These are phyloP conservation scores for Pseudogymnoascus sp. DNA, from an alignment of 2,329 filamentous ascomycete genomes.

Conservation along the genomic window DNA sequence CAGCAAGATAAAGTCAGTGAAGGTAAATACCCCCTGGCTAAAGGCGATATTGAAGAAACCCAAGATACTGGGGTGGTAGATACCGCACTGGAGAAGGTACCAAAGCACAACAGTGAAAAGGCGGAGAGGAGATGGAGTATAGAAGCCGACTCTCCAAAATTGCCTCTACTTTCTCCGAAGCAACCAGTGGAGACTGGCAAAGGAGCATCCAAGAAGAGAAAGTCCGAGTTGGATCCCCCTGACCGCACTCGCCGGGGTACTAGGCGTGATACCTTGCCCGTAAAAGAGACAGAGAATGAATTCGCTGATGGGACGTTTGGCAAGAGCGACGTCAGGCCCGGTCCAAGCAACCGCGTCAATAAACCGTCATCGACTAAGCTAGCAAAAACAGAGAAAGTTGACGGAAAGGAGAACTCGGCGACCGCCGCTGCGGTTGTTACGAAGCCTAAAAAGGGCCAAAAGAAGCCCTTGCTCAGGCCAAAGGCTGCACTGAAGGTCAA, in stretches of 20 bases:
- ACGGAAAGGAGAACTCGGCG: not conserved
- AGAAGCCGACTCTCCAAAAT: not conserved
- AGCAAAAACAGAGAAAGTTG: not conserved
- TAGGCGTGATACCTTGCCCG: not conserved
- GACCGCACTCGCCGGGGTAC: not conserved
- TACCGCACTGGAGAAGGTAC: not conserved
- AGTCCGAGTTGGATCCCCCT: not conserved
- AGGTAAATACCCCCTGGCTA: not conserved
- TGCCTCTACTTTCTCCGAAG: not conserved
- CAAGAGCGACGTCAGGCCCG: not conserved
- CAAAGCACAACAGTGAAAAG: not conserved
- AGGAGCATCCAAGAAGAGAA: not conserved
- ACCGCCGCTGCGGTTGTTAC: not conserved
- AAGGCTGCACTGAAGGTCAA: not conserved
- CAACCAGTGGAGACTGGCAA: no score
- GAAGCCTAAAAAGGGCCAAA: not conserved
- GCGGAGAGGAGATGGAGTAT: not conserved
- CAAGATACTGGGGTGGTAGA: not conserved
- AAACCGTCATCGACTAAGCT: not conserved
- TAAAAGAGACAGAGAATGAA: not conserved
- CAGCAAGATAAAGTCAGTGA: not conserved
- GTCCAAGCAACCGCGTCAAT: not conserved
- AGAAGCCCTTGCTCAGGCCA: not conserved
- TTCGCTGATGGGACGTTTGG: not conserved
- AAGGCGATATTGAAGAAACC: not conserved